phyloP scores from a whole-genome alignment of 192 early-diverging fungal species.

The Backusella australiensis region DNA sequence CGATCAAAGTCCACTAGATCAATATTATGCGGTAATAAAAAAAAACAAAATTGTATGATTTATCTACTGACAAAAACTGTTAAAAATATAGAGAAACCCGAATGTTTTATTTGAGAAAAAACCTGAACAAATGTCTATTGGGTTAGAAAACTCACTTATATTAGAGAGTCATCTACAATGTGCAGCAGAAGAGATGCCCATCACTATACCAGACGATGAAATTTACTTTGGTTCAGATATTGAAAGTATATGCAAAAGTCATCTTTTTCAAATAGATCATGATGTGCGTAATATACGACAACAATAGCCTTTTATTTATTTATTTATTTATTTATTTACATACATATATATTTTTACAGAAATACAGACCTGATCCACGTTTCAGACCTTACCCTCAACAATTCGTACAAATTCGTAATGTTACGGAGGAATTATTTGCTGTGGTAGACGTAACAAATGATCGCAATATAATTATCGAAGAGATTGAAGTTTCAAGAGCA shows the following conservation, averaged over 20 bases:
- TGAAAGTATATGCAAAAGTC: slow-evolving; percentile 17
- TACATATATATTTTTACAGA: slow-evolving; percentile 5
- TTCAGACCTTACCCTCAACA: slow-evolving; percentile 44
- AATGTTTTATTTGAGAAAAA: slow-evolving; percentile 47
- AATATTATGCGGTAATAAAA: slow-evolving; percentile 34
- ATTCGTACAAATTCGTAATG: slow-evolving; percentile 48
- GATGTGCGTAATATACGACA: background rate
- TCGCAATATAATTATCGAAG: slow-evolving; percentile 44
- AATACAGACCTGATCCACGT: slow-evolving; percentile 45
- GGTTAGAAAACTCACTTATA: slow-evolving; percentile 35
- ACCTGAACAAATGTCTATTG: slow-evolving; percentile 34
- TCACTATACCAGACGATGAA: slow-evolving; percentile 21
- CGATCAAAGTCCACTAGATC: slow-evolving; percentile 56
- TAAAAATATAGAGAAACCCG: slow-evolving; percentile 31
- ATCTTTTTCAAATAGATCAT: slow-evolving; percentile 15
- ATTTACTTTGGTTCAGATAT: slow-evolving; percentile 28
- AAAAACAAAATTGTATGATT: background rate
- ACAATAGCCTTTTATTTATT: background rate
- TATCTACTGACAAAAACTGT: background rate
- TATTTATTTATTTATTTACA: background rate
- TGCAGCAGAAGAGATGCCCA: slow-evolving; percentile 62
- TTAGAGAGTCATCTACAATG: slow-evolving; percentile 67
- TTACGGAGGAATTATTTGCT: slow-evolving; percentile 43
- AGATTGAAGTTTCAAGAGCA: slow-evolving; percentile 49
- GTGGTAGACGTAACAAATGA: slow-evolving; percentile 49